Evolutionary conservation across 495 filamentous ascomycete species (phyloP).

Genomic region (Podospora conica): DNA sequence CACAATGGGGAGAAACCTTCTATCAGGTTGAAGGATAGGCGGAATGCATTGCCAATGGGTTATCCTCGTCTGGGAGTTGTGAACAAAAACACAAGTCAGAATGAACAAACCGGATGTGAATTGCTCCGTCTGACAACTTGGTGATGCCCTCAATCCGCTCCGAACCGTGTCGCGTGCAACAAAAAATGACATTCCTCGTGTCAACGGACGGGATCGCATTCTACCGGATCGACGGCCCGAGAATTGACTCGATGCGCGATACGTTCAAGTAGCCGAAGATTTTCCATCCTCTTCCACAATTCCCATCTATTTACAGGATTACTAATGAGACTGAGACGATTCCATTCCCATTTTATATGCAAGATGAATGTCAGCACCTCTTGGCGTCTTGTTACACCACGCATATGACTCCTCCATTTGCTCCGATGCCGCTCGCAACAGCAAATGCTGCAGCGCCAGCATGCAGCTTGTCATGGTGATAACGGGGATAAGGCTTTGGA

Average conservation of each 20-base stretch:
- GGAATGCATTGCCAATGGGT: too few relatives aligned
- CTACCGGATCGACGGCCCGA: not conserved
- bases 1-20: too few relatives aligned
- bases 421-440: too few relatives aligned
- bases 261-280: not conserved
- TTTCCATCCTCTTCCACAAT: not conserved
- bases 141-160: not conserved
- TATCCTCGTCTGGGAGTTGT: too few relatives aligned
- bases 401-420: not conserved
- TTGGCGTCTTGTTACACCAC: not conserved
- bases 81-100: too few relatives aligned
- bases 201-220: too few relatives aligned
- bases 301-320: not conserved
- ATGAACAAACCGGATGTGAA: too few relatives aligned
- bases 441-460: too few relatives aligned
- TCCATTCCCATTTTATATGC: not conserved
- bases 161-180: not conserved
- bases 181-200: too few relatives aligned
- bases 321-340: not conserved
- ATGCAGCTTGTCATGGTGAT: not conserved
- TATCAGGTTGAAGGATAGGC: too few relatives aligned
- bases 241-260: not conserved
- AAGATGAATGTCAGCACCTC: not conserved
- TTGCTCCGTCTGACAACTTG: not conserved
- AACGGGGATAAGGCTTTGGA: not conserved